Evolutionary conservation across 495 filamentous ascomycete genomes (phyloP).

Genomic region (Penicillium cinerascens): DNA sequence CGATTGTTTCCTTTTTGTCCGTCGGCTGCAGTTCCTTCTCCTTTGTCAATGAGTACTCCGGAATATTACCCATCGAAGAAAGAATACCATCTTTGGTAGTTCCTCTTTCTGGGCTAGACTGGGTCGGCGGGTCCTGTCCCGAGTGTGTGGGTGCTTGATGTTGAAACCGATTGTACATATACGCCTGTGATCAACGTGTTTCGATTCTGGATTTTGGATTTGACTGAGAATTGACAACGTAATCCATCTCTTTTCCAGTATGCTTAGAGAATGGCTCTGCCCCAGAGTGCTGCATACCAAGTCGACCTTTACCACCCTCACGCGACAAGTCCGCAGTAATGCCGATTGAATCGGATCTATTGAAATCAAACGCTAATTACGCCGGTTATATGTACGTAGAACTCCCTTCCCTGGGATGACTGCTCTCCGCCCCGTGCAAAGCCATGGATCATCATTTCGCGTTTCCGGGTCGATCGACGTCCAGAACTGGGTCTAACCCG

Average conservation of each 20-base stretch:
- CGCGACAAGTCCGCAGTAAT: neutral
- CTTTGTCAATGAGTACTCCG: conserved; percentile 14
- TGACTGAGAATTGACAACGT: neutral
- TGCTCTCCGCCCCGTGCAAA: conserved; percentile 9
- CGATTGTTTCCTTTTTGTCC: conserved; percentile 14
- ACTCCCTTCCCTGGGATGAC: conserved; percentile 4
- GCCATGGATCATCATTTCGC: conserved; percentile 16
- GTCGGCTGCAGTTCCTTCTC: conserved; percentile 19
- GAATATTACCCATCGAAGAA: conserved; percentile 7
- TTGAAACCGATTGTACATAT: conserved; percentile 31
- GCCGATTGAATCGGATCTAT: conserved; percentile 13
- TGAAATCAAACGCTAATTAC: conserved; percentile 28
- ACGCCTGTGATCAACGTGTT: conserved; percentile 22
- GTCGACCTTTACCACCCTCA: neutral
- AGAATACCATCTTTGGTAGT: neutral
- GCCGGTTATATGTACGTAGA: conserved; percentile 27
- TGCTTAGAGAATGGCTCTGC: no score
- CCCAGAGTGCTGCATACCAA: neutral
- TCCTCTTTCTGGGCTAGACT: conserved; percentile 9
- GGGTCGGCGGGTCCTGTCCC: conserved; percentile 15
- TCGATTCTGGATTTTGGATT: neutral
- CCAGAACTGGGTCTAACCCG: neutral
- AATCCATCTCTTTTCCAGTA: neutral
- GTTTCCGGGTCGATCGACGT: neutral
- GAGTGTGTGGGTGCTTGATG: conserved; percentile 9